phyloP scores from a whole-genome alignment of 2,329 filamentous ascomycete genomes.

The Sphaerostilbella broomeana region DNA sequence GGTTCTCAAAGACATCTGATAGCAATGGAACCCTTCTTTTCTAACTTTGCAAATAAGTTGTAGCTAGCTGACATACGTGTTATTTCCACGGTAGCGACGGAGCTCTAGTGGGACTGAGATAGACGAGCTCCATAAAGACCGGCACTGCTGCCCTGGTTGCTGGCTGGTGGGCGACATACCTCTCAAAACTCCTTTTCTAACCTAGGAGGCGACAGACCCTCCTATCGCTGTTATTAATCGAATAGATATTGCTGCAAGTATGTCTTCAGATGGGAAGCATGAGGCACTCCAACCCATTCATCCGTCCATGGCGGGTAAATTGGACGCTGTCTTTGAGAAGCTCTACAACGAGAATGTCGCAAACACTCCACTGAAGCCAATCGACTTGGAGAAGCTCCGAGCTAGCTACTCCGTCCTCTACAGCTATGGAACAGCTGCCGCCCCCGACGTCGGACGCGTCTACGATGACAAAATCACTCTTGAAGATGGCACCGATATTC shows the following conservation, averaged over 20 bases:
- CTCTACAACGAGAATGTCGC: slow-evolving; percentile 42
- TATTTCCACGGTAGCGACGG: no score
- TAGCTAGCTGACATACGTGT: no score
- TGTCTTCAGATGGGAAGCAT: slow-evolving; percentile 22
- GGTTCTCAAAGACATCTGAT: no score
- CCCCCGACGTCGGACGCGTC: slow-evolving; percentile 32
- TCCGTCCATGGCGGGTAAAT: slow-evolving; percentile 37
- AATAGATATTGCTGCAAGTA: background rate
- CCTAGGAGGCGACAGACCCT: no score
- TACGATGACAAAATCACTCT: slow-evolving; percentile 32
- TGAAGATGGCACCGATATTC: slow-evolving; percentile 24
- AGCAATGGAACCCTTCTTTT: no score
- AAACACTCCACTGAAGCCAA: slow-evolving; percentile 32
- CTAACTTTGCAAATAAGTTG: no score
- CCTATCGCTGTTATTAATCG: no score
- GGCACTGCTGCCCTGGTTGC: no score
- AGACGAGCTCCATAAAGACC: no score
- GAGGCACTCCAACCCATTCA: slow-evolving; percentile 44
- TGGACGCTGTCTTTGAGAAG: slow-evolving; percentile 41
- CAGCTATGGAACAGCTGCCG: slow-evolving; percentile 37
- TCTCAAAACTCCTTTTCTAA: no score
- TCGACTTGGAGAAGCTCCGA: slow-evolving; percentile 33
- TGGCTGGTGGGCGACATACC: no score
- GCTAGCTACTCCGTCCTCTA: slow-evolving; percentile 38
- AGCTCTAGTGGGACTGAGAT: no score